These are phyloP conservation scores for Fusarium goolgardi DNA, from an alignment of 2,329 filamentous ascomycete species.

Conservation along the genomic window DNA sequence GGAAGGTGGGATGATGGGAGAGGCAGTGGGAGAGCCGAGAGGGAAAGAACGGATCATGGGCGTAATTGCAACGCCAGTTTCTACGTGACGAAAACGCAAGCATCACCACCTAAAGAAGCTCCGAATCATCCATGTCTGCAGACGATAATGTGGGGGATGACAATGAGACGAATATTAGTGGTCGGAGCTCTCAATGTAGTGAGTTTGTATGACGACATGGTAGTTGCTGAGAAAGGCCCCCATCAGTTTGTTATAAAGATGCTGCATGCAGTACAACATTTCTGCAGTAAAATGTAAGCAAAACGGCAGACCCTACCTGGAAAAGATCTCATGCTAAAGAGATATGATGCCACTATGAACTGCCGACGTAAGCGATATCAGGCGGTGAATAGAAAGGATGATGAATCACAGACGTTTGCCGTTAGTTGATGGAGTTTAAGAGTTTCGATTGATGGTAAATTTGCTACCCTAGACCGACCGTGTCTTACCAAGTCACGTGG, in stretches of 20 bases:
- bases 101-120: constrained; percentile 32
- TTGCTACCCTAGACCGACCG: constrained; percentile 24
- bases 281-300: constrained; percentile 16
- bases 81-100: constrained; percentile 19
- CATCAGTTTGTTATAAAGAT: background rate
- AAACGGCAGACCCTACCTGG: constrained; percentile 2
- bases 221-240: constrained; percentile 2
- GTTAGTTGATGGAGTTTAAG: constrained; percentile 5
- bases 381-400: constrained; percentile 23
- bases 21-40: constrained; percentile 18
- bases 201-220: constrained; percentile 42
- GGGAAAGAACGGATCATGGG: constrained; percentile 29
- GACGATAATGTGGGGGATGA: constrained; percentile 46
- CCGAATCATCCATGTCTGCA: constrained; percentile 34
- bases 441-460: background rate
- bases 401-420: background rate
- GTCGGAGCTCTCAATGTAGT: constrained; percentile 21
- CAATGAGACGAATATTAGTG: constrained; percentile 41
- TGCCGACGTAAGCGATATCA: constrained; percentile 8
- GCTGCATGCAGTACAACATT: constrained; percentile 1
- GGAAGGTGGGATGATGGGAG: constrained; percentile 15
- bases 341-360: constrained; percentile 15
- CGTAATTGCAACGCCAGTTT: constrained; percentile 8
- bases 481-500: constrained; percentile 6
- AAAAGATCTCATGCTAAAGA: background rate